Evolutionary conservation across 2,329 filamentous ascomycete species (phyloP).

Genomic region (Pseudogymnoascus sp.): DNA sequence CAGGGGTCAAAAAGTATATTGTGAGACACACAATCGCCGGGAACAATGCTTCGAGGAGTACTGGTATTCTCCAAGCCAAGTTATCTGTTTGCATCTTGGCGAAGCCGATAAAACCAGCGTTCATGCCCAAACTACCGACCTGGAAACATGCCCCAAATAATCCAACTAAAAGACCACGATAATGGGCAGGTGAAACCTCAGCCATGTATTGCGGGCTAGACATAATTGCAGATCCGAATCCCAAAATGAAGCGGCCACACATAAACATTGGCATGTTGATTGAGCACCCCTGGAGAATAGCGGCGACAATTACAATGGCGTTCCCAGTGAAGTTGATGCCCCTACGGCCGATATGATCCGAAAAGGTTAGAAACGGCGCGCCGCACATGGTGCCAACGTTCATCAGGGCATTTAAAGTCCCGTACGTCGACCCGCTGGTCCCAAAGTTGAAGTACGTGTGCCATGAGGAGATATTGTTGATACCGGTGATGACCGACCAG

Average conservation of each 20-base stretch:
- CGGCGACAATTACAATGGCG: conserved; percentile 35
- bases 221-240: conserved; percentile 21
- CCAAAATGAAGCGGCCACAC: conserved; percentile 20
- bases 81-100: conserved; percentile 21
- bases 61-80: conserved; percentile 26
- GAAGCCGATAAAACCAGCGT: conserved; percentile 33
- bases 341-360: conserved; percentile 44
- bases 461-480: conserved; percentile 36
- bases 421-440: conserved; percentile 29
- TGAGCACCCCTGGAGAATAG: conserved; percentile 24
- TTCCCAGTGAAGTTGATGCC: conserved; percentile 41
- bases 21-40: conserved; percentile 18
- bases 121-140: conserved; percentile 33
- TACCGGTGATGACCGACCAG: conserved; percentile 40
- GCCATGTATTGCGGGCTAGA: conserved; percentile 23
- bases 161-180: conserved; percentile 36
- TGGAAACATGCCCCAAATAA: conserved; percentile 41
- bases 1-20: conserved; percentile 22
- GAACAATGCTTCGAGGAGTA: conserved; percentile 34
- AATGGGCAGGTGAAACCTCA: conserved; percentile 22
- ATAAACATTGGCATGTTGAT: conserved; percentile 20
- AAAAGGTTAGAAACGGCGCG: conserved; percentile 40
- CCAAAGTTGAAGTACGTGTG: conserved; percentile 37
- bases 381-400: conserved; percentile 39
- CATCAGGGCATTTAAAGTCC: conserved; percentile 39